Base-by-base conservation (phyloP, 192 early-diverging fungal species). In the Umbelopsis ramanniana region DNA sequence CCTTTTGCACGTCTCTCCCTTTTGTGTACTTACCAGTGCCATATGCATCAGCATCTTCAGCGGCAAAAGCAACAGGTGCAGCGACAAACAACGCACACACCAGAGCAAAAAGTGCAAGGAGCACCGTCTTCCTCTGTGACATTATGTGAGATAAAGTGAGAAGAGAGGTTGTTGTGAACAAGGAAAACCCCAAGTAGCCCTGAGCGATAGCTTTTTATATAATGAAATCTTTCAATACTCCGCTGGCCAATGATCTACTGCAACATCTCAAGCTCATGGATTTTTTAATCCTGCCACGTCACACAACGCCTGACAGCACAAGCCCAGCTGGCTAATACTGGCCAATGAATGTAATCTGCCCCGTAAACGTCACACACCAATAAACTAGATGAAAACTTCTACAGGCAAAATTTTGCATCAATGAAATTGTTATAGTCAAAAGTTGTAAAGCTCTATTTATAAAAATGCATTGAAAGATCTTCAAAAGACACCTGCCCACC, bases 41-140 rank as follows among this genome's bases (percentile, higher is more conserved):
- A 66, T 75, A 70, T n/a, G 46, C 29, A 53, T 75, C 60, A 40
- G 47, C 70, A 53, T 75, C 69, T 70, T 75, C 69, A 35, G 47
- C 55, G 38, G 67, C 73, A 24, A 46, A 63, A 26, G 57, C 68
- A 46, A 46, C 35, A 52, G 52, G 38, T 21, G 46, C 69, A 50
- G 45, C 46, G 57, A 57, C 48, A 43, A 55, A 75, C 47, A 75
- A 60, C 24, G 66, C 37, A 29, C 33, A 67, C 52, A 73, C 4
- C 33, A 75, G 54, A 69, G 68, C 68, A 63, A 70, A 70, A 53
- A 75, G 68, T 69, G 74, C 74, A 55, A 75, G 48, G 23, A 75
- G 63, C 47, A 55, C 46, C 47, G 68, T 69, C 74, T 75, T 55
- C 48, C 70, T 75, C 55, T 69, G 74, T 63, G 57, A 63, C 57